Evolutionary conservation across 2,329 filamentous ascomycete species (phyloP), one percentile per base, ranked within the genome.

Genomic region (Aspergillus fumigatus): DNA sequence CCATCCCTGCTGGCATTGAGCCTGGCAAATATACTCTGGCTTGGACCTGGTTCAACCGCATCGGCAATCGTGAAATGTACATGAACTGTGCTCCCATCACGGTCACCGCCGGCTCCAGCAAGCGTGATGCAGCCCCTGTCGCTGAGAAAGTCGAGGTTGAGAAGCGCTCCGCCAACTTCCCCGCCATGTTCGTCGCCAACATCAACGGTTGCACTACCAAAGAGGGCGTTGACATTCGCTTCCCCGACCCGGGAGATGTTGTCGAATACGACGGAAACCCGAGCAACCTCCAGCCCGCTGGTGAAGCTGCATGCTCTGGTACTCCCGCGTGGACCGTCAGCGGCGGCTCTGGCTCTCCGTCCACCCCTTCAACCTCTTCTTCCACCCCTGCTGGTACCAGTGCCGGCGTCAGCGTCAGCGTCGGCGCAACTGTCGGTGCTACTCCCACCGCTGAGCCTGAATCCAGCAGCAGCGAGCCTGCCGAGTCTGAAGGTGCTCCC

Each of bases 1-100:
- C 76, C 0, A 84, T 97, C 5, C 93, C 92, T 0, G 71, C 80
- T 0, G 83, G 86, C 23, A 81, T 97, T 49, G 84, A 87, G 8
- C 77, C 86, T 1, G 94, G 93, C 3, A 82, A 92, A 43, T 92
- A 89, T 26, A 89, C 87, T 0, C 80, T 97, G 4, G 90, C 90
- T 0, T 97, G 92, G 92, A 91, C 91, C 0, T 97, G 94, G 94
- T 85, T 96, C 75, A 97, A 97, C 75, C 88, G 88, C 58, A 69
- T 96, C 9, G 94, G 94, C 2, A 96, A 96, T 78, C 87, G 92
- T 1, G 94, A 97, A 71, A 91, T 96, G 82, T 97, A 97, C 81
- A 96, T 96, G 92, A 95, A 96, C 82, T 99, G 93, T 65, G 90
- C 88, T 0, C 85, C 90, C 0, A 73, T 96, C 50, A 82, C 80